Evolutionary conservation across 495 filamentous ascomycete species (phyloP).

Genomic region (Evernia prunastri): DNA sequence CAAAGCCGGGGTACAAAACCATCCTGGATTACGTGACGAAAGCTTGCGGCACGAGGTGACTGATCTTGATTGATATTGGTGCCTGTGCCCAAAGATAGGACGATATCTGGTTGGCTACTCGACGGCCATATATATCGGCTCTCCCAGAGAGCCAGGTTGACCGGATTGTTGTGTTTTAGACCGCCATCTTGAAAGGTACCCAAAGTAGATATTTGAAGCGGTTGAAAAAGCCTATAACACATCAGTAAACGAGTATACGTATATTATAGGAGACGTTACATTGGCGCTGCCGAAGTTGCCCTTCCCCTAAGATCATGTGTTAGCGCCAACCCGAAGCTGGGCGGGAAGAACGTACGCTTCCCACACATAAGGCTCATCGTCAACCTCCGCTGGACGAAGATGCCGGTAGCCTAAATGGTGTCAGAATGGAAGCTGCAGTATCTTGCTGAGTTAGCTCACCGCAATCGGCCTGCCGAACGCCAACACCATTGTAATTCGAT

Average conservation of each 20-base stretch:
- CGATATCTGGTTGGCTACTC: conserved; percentile 22
- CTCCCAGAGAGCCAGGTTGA: conserved; percentile 33
- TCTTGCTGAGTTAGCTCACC: not conserved
- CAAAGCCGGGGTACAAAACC: conserved; percentile 26
- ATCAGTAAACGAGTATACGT: not conserved
- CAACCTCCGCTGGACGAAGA: conserved; percentile 14
- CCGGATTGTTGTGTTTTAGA: conserved; percentile 32
- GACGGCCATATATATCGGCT: conserved; percentile 24
- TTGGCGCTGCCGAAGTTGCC: conserved; percentile 28
- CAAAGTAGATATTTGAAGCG: not conserved
- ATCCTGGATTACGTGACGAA: conserved; percentile 19
- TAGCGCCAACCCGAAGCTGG: too few relatives aligned
- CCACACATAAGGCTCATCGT: conserved; percentile 24
- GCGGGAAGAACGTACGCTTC: conserved; percentile 24
- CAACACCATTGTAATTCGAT: conserved; percentile 11
- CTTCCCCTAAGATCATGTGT: conserved; percentile 21
- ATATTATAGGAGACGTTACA: conserved; percentile 16
- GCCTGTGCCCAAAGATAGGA: conserved; percentile 30
- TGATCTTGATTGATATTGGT: conserved; percentile 14
- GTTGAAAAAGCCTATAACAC: conserved; percentile 3
- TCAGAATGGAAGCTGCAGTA: not conserved
- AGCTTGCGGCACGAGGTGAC: conserved; percentile 4
- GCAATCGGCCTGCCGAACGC: not conserved
- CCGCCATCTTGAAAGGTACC: conserved; percentile 28
- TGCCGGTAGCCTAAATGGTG: conserved; percentile 19